phyloP scores from a whole-genome alignment of 495 filamentous ascomycete species.

The Corynascus novoguineensis region DNA sequence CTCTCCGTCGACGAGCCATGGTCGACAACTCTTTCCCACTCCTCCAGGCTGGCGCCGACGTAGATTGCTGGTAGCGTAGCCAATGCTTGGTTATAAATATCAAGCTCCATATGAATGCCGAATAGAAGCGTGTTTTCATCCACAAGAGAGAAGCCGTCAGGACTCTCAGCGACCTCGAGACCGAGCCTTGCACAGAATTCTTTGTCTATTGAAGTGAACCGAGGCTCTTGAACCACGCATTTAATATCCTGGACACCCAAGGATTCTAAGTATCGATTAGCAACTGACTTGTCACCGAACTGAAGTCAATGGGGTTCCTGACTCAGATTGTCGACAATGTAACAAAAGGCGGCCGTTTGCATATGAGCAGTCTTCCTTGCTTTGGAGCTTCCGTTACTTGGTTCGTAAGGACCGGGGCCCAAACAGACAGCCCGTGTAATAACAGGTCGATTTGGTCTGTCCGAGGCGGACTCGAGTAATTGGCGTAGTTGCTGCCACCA shows the following conservation, averaged over 20 bases:
- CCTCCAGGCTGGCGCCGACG: constrained; percentile 37
- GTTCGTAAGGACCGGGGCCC: constrained; percentile 42
- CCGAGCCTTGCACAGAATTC: constrained; percentile 49
- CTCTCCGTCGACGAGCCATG: not conserved
- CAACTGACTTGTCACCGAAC: not conserved
- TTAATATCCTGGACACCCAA: constrained; percentile 24
- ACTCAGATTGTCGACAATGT: constrained; percentile 44
- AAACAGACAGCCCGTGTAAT: constrained; percentile 41
- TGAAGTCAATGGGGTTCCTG: constrained; percentile 10
- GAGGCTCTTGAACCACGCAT: constrained; percentile 63
- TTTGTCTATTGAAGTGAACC: constrained; percentile 59
- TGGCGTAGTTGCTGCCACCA: constrained; percentile 22
- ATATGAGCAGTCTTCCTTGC: constrained; percentile 35
- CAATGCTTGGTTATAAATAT: constrained; percentile 36
- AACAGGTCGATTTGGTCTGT: constrained; percentile 8
- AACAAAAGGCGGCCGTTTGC: constrained; percentile 58
- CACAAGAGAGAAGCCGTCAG: constrained; percentile 52
- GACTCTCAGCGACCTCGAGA: constrained; percentile 52
- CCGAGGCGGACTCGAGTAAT: constrained; percentile 9
- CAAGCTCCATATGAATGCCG: constrained; percentile 57
- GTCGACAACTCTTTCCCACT: constrained; percentile 37
- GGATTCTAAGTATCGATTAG: constrained; percentile 19
- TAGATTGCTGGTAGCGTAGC: constrained; percentile 34
- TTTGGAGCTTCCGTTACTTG: constrained; percentile 31
- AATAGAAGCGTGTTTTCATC: constrained; percentile 43